phyloP scores from a whole-genome alignment of 352 stramenopile species.

The Phytopythium cucurbitacearum region DNA sequence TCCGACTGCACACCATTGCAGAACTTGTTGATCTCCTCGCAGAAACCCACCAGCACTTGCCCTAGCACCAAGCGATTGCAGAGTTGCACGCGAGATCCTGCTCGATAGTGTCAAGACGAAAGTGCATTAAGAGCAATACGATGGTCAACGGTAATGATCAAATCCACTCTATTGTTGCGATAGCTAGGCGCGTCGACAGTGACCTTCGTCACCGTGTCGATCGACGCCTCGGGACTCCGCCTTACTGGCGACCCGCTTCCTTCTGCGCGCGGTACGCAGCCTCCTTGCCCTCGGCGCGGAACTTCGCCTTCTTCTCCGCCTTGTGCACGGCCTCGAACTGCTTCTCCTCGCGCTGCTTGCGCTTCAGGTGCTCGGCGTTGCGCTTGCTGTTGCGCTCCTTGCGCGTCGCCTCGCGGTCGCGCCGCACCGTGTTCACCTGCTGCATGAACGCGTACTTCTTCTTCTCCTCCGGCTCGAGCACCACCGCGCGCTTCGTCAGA shows the following conservation, averaged over 20 bases:
- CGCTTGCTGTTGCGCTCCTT: slow-evolving; percentile 90
- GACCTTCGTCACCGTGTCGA: background rate
- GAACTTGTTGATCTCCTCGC: slow-evolving; percentile 37
- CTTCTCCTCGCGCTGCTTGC: slow-evolving; percentile 90
- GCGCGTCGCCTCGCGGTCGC: slow-evolving; percentile 93
- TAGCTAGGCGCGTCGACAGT: too few relatives aligned
- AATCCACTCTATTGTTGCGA: too few relatives aligned
- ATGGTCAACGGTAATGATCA: too few relatives aligned
- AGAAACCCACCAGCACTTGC: slow-evolving; percentile 31
- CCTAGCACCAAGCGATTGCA: too few relatives aligned
- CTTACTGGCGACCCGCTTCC: slow-evolving; percentile 17
- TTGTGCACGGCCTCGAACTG: slow-evolving; percentile 81
- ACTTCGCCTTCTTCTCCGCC: slow-evolving; percentile 87
- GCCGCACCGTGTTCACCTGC: slow-evolving; percentile 95
- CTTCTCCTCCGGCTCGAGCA: slow-evolving; percentile 95
- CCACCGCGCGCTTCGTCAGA: slow-evolving; percentile 86
- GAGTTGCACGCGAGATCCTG: too few relatives aligned
- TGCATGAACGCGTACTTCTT: slow-evolving; percentile 97
- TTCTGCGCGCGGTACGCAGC: slow-evolving; percentile 49
- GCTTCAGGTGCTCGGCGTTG: slow-evolving; percentile 88
- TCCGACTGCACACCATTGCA: slow-evolving; percentile 51
- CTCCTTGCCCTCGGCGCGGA: slow-evolving; percentile 78
- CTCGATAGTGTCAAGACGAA: too few relatives aligned
- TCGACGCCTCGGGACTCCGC: background rate
- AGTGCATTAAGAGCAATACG: background rate